Percentiles rank a stretch among this genome's conserved stretches.
phyloP scores from a whole-genome alignment of 23 red algal species.

The Gracilaria gracilis region DNA sequence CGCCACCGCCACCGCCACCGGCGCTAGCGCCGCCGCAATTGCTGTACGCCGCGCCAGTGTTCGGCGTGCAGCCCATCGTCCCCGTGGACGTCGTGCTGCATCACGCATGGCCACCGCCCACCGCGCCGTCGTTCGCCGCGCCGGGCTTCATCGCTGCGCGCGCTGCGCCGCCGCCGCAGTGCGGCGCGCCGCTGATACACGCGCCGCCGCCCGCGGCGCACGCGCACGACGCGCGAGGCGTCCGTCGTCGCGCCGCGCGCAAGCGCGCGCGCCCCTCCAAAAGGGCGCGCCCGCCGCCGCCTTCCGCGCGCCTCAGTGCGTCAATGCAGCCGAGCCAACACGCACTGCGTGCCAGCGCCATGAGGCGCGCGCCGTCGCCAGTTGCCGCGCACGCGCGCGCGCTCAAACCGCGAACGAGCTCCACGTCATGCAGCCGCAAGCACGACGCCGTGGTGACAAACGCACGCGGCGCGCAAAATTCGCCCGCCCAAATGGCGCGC shows the following conservation, averaged over 20 bases:
- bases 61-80: background rate
- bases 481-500: background rate
- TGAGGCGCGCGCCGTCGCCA: too few relatives aligned
- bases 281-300: background rate
- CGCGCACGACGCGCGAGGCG: background rate
- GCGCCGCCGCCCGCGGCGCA: too few relatives aligned
- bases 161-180: background rate
- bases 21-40: constrained; percentile 2
- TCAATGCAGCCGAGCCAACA: background rate
- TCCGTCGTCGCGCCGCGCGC: background rate
- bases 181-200: too few relatives aligned
- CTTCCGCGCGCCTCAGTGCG: too few relatives aligned
- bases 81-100: background rate
- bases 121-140: background rate
- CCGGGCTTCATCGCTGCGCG: background rate
- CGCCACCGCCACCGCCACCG: background rate
- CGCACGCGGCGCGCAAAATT: background rate
- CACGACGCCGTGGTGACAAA: too few relatives aligned
- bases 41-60: constrained; percentile 14
- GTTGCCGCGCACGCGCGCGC: too few relatives aligned
- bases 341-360: too few relatives aligned
- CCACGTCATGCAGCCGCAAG: too few relatives aligned
- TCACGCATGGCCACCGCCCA: background rate
- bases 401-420: too few relatives aligned
- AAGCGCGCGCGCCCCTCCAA: background rate